Base-by-base conservation (phyloP, 371 early-diverging fungal species). In the Zancudomyces culisetae region DNA sequence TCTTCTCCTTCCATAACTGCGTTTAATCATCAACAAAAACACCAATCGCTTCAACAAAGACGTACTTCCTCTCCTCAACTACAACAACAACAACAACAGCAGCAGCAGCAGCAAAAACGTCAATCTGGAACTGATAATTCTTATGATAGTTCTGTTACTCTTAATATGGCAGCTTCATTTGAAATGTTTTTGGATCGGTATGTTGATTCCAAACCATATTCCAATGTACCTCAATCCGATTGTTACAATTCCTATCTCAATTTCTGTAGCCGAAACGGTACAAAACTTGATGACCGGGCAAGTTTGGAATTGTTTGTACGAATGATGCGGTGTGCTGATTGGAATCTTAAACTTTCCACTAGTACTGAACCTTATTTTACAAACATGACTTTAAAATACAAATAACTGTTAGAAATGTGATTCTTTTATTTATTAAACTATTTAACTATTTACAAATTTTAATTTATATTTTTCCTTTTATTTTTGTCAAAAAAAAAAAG, bases 191-290 rank as follows among this genome's bases (percentile, higher is more conserved):
- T 55, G 4, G 68, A 67, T 47, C 57, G 61, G 55, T 67, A 62
- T 47, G 49, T 66, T 8, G 67, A 67, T 39, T 60, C 66, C 51
- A 67, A 67, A 58, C 67, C 67, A 13, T 67, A 67, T 22, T 56
- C 59, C 61, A 15, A 57, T 56, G 39, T 57, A 66, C 35, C 45
- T 54, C 21, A 41, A 45, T 1, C 62, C 62, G 15, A 52, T 22
- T 20, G 20, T 3, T 63, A 56, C 15, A 27, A 42, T 19, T 59
- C 67, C 39, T 67, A 67, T 57, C 55, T 45, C 35, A 59, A 47
- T 54, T 67, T 68, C 43, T 67, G 67, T 49, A 54, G 52, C 28
- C 61, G 67, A 55, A 67, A 67, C 20, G 67, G 67, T 6, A 42
- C 65, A 26, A 48, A 56, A 15, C 60, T 60, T 49, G 57, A 63